Conservation (phyloP, 2,329 filamentous ascomycete species). For the Aspergillus eucalypticola region DNA sequence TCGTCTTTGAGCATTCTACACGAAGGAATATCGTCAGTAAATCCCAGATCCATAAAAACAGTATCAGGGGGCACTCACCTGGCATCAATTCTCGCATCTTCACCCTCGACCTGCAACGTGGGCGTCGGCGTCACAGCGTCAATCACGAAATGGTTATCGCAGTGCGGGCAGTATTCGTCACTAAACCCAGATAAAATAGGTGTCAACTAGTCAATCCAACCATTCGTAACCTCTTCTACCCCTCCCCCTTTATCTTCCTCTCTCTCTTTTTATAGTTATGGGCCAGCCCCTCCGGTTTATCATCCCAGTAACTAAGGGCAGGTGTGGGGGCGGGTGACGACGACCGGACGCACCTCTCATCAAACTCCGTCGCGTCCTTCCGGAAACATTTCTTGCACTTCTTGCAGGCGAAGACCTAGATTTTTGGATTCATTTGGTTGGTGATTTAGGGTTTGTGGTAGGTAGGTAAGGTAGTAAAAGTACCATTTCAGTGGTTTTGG, state of each 20-base stretch:
- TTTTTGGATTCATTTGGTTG: not conserved
- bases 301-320: not conserved
- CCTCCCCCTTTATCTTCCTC: not conserved
- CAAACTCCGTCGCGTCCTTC: conserved; percentile 88
- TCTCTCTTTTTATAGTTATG: not conserved
- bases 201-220: not conserved
- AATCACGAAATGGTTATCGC: conserved; percentile 96
- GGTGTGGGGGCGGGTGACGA: not conserved
- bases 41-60: no score
- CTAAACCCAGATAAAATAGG: conserved; percentile 39
- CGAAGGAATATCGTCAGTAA: not conserved
- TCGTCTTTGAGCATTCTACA: conserved; percentile 87
- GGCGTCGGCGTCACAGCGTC: conserved; percentile 84
- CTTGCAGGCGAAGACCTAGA: conserved; percentile 81
- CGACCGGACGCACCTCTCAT: conserved; percentile 62
- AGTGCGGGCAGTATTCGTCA: conserved; percentile 98
- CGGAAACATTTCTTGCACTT: conserved; percentile 99
- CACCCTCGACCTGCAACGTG: conserved; percentile 82
- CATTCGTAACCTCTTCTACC: not conserved
- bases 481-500: conserved; percentile 78
- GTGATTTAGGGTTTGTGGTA: not conserved
- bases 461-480: not conserved
- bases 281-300: not conserved
- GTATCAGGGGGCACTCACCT: conserved; percentile 52
- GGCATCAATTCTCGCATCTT: conserved; percentile 80